phyloP scores from a whole-genome alignment of 805 yeast genomes.

The Komagataella kurtzmanii region DNA sequence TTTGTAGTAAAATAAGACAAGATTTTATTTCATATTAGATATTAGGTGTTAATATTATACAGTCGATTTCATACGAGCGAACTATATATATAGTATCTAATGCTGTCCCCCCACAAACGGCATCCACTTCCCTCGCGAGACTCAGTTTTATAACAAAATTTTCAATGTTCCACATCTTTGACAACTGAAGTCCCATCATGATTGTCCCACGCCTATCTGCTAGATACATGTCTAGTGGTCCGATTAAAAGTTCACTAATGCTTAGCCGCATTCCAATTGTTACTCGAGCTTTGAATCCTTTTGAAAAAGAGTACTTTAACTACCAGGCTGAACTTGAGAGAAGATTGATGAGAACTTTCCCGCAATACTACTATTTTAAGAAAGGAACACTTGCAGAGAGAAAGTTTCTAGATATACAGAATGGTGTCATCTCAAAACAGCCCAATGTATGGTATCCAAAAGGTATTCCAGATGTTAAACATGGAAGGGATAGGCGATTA shows the following conservation, averaged over 20 bases:
- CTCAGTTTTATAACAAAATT: neutral
- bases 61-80: too few species aligned
- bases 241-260: slow-evolving; percentile 39
- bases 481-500: slow-evolving; percentile 76
- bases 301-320: slow-evolving; percentile 63
- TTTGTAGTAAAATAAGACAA: slow-evolving; percentile 5
- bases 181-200: neutral
- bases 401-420: slow-evolving; percentile 61
- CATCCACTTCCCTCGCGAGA: neutral
- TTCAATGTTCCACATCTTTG: neutral
- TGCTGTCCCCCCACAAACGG: neutral
- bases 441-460: slow-evolving; percentile 69
- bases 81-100: too few species aligned
- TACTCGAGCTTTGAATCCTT: slow-evolving; percentile 59
- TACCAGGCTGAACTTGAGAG: slow-evolving; percentile 82
- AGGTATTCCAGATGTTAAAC: slow-evolving; percentile 79
- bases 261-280: slow-evolving; percentile 77
- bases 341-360: slow-evolving; percentile 95
- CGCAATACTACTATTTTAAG: slow-evolving; percentile 82
- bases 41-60: too few species aligned
- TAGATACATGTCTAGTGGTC: neutral
- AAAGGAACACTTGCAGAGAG: slow-evolving; percentile 84
- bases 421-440: slow-evolving; percentile 57
- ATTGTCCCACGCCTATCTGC: neutral
- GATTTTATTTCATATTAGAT: neutral